Conservation (phyloP, 2,329 filamentous ascomycete genomes). For the Monosporascus cannonballus region DNA sequence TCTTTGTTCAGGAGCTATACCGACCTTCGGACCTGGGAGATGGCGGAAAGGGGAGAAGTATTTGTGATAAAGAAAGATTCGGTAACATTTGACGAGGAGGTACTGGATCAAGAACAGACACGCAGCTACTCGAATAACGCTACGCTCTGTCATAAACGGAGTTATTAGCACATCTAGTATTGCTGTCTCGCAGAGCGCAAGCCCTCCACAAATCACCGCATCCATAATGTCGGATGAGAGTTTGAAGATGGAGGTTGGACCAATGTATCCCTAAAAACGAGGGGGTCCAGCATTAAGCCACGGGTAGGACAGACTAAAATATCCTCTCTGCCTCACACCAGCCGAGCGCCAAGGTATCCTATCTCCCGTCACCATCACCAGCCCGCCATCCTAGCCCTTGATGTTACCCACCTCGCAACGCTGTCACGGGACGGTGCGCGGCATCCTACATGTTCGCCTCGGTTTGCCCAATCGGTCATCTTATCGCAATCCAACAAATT, state of each 20-base stretch:
- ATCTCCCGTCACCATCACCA: no score
- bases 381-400: no score
- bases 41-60: constrained; percentile 14
- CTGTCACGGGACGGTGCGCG: no score
- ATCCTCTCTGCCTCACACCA: no score
- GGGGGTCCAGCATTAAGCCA: no score
- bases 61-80: constrained; percentile 11
- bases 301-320: no score
- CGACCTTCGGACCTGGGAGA: constrained; percentile 11
- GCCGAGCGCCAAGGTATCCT: no score
- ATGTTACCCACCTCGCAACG: no score
- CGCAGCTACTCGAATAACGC: background rate
- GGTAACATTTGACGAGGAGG: constrained; percentile 8
- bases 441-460: no score
- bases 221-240: background rate
- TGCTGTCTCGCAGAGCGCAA: background rate
- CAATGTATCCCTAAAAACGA: no score
- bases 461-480: no score
- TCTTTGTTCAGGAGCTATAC: background rate
- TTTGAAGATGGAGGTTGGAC: background rate
- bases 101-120: constrained; percentile 9
- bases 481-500: no score
- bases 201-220: background rate
- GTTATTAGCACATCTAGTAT: background rate
- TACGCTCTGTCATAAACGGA: background rate